Percentiles rank a stretch among this genome's conserved stretches.
Conservation (phyloP, 176 grass and related monocot genomes). For the Raddia guianensis region DNA sequence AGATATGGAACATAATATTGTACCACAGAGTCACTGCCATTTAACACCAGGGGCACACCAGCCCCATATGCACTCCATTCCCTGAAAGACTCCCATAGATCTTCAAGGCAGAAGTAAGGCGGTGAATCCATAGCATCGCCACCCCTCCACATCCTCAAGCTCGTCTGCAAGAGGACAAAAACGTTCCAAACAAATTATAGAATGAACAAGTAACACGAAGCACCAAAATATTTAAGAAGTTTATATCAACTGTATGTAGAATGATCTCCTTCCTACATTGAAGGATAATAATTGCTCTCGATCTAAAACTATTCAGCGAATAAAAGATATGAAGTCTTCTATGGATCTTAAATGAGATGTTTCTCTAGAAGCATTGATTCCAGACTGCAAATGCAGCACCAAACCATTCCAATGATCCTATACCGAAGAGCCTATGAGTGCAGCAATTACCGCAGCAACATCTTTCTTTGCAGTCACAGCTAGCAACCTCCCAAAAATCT, state of each 20-base stretch:
- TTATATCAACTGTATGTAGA: neutral
- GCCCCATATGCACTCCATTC: conserved; percentile 98
- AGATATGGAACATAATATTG: conserved; percentile 98
- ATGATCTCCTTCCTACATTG: neutral
- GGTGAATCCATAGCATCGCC: conserved; percentile 41
- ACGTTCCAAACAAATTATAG: neutral
- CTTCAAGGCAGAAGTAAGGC: conserved; percentile 77
- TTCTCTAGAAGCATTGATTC: neutral
- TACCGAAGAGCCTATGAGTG: neutral
- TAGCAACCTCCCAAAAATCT: neutral
- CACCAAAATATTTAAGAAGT: neutral
- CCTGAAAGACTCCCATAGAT: conserved; percentile 93
- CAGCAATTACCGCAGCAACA: neutral
- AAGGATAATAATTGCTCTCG: neutral
- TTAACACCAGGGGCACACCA: conserved; percentile 87
- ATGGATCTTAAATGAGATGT: neutral
- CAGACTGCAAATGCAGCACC: neutral
- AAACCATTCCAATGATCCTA: neutral
- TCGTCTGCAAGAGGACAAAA: conserved; percentile 49
- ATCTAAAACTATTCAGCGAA: neutral
- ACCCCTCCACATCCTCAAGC: conserved; percentile 53
- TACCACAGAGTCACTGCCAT: conserved; percentile 71
- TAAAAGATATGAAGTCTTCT: neutral
- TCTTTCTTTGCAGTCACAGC: neutral
- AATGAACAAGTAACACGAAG: neutral